Conservation (phyloP, 208 protist genomes). For the Acanthamoeba sp. region DNA sequence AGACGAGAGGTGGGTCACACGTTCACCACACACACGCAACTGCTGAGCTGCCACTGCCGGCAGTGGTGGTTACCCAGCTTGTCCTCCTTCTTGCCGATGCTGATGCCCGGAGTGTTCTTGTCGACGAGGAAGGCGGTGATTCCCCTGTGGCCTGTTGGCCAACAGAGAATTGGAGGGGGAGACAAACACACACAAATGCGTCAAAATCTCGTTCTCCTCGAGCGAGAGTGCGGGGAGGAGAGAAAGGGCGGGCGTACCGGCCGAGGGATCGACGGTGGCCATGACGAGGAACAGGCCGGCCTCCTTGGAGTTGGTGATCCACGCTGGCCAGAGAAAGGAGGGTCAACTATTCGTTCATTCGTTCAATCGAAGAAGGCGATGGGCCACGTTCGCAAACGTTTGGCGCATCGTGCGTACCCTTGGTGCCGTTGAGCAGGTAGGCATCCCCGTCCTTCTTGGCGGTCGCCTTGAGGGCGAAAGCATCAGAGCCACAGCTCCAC, state of each 20-base stretch:
- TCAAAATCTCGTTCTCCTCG: no score
- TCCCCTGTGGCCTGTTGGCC: constrained; percentile 69
- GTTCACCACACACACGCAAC: no score
- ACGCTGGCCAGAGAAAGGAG: constrained; percentile 80
- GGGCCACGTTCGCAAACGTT: no score
- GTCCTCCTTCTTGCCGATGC: constrained; percentile 95
- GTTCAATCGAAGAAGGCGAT: background rate
- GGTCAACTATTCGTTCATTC: background rate
- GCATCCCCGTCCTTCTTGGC: constrained; percentile 88
- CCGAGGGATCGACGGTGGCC: constrained; percentile 93
- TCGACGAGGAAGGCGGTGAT: constrained; percentile 98
- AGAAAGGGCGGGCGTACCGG: constrained; percentile 91
- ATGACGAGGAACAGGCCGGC: constrained; percentile 95
- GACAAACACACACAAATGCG: no score
- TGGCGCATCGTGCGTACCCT: constrained; percentile 78
- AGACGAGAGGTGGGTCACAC: no score
- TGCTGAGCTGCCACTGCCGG: no score
- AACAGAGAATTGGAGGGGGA: background rate
- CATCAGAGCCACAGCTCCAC: constrained; percentile 92
- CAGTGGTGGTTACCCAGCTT: constrained; percentile 89
- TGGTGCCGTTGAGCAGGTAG: constrained; percentile 95
- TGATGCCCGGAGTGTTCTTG: constrained; percentile 91
- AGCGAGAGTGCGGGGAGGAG: background rate
- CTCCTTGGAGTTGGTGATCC: constrained; percentile 95
- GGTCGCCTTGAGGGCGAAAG: constrained; percentile 93